Percentiles rank a stretch among this genome's conserved stretches.
phyloP scores from a whole-genome alignment of 768 basidiomycete species.

The Trametes cubensis region DNA sequence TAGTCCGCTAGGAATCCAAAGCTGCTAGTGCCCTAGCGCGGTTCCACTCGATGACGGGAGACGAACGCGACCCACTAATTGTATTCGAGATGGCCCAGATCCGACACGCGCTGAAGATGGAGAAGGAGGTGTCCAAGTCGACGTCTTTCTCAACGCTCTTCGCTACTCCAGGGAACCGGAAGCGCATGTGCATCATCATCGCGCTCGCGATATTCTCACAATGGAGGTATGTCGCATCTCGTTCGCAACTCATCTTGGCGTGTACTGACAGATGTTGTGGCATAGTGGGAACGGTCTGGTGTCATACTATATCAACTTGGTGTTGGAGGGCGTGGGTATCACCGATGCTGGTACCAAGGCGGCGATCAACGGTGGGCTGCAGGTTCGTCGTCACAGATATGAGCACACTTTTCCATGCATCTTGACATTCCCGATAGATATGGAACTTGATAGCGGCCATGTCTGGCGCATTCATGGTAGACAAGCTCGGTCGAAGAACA shows the following conservation, averaged over 20 bases:
- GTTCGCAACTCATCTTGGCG: neutral
- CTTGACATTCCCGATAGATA: conserved; percentile 36
- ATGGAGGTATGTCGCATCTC: conserved; percentile 37
- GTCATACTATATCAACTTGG: conserved; percentile 73
- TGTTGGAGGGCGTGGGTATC: conserved; percentile 68
- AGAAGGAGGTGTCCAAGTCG: conserved; percentile 53
- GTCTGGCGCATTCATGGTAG: conserved; percentile 62
- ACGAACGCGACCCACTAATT: conserved; percentile 61
- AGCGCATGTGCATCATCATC: conserved; percentile 54
- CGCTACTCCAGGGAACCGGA: conserved; percentile 50
- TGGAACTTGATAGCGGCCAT: conserved; percentile 68
- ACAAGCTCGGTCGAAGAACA: conserved; percentile 66
- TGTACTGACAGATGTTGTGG: too few species aligned
- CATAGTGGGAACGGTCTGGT: conserved; percentile 67
- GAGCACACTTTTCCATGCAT: neutral
- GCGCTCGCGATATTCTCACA: conserved; percentile 59
- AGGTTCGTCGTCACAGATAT: conserved; percentile 38
- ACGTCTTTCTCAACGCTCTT: conserved; percentile 51
- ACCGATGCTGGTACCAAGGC: conserved; percentile 54
- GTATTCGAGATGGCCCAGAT: conserved; percentile 64
- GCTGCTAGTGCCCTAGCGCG: conserved; percentile 66
- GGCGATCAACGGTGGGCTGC: conserved; percentile 63
- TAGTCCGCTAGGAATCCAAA: conserved; percentile 50
- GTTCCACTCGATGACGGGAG: conserved; percentile 67
- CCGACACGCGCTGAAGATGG: conserved; percentile 63